Conservation (phyloP, 495 filamentous ascomycete species). For the Cercophora samala region DNA sequence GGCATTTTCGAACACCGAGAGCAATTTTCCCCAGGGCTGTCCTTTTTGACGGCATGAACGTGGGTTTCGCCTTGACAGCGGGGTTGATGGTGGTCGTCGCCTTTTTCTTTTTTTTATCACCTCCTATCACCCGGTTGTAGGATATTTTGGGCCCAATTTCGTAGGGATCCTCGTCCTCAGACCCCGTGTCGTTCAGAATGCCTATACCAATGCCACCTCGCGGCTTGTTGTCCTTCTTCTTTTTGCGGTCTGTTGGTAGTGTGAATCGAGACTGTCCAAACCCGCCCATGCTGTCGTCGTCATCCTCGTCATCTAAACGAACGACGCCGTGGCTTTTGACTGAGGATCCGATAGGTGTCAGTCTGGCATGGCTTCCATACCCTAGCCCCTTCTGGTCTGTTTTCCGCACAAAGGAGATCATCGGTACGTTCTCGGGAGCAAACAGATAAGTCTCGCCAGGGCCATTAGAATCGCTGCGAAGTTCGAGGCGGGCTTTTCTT, state of each 20-base stretch:
- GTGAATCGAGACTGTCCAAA: conserved; percentile 33
- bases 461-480: conserved; percentile 42
- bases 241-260: conserved; percentile 24
- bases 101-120: conserved; percentile 81
- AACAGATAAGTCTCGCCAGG: conserved; percentile 67
- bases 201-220: conserved; percentile 81
- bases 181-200: conserved; percentile 88
- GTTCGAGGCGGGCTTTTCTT: conserved; percentile 65
- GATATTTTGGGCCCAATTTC: conserved; percentile 85
- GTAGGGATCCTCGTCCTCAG: conserved; percentile 97
- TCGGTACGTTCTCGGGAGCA: conserved; percentile 77
- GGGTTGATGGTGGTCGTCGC: conserved; percentile 55
- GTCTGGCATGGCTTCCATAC: conserved; percentile 62
- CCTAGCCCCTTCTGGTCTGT: conserved; percentile 79
- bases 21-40: conserved; percentile 52
- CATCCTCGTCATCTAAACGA: conserved; percentile 43
- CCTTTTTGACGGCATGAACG: conserved; percentile 74
- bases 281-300: conserved; percentile 43
- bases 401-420: conserved; percentile 75
- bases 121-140: conserved; percentile 82
- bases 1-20: conserved; percentile 69
- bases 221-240: conserved; percentile 48
- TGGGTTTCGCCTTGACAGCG: conserved; percentile 62
- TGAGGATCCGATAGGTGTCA: conserved; percentile 35
- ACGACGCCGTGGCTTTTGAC: conserved; percentile 12